Evolutionary conservation across 306 rosid genomes (phyloP).

Genomic region (Cicer cuneatum): DNA sequence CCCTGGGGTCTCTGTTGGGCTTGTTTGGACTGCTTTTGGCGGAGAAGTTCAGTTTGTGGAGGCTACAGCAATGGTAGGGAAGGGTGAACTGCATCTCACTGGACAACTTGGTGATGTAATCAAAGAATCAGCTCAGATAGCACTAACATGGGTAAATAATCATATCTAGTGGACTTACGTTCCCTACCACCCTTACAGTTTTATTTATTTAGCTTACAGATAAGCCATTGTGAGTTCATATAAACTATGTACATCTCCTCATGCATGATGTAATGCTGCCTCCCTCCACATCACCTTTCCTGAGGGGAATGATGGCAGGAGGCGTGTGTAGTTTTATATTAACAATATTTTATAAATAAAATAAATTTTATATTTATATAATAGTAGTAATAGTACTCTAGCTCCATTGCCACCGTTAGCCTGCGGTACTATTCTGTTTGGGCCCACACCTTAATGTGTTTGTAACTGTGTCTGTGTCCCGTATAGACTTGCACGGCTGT

Average conservation of each 20-base stretch:
- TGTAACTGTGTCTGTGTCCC: background rate
- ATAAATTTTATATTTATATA: background rate
- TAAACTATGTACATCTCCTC: background rate
- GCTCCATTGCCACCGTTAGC: constrained; percentile 7
- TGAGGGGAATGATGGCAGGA: background rate
- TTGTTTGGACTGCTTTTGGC: constrained; percentile 98
- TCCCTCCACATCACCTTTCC: background rate
- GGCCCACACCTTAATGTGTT: background rate
- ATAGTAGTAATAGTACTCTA: constrained; percentile 6
- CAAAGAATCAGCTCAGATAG: constrained; percentile 98
- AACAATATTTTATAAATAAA: background rate
- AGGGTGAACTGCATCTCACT: constrained; percentile 97
- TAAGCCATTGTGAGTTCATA: background rate
- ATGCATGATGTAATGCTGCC: background rate
- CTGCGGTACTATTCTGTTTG: background rate
- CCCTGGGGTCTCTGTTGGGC: constrained; percentile 93
- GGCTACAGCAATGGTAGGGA: constrained; percentile 91
- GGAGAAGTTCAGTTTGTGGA: constrained; percentile 99
- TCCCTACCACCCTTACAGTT: background rate
- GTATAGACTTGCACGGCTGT: background rate
- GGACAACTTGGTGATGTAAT: constrained; percentile 99
- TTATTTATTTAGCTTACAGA: background rate
- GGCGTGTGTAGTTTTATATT: background rate
- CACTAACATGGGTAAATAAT: constrained; percentile 91
- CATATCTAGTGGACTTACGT: constrained; percentile 38